These are phyloP conservation scores for Russula vinacea DNA, from an alignment of 768 basidiomycete species.

Conservation along the genomic window DNA sequence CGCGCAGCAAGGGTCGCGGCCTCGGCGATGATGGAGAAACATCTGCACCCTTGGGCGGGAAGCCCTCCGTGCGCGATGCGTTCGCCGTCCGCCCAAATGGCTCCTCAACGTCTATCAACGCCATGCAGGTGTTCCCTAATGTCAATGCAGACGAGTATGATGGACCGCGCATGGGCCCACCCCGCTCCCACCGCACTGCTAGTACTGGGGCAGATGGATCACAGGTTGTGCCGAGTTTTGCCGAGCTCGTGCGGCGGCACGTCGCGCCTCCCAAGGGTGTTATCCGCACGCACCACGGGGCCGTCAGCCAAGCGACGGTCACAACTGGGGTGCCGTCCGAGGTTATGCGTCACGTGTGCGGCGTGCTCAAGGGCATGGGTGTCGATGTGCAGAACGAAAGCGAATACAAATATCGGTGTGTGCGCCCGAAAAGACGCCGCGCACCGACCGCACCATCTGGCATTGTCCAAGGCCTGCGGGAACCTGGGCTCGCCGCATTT, in stretches of 20 bases:
- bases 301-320: conserved; percentile 86
- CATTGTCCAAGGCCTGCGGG: conserved; percentile 46
- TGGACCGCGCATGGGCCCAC: conserved; percentile 20
- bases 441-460: conserved; percentile 27
- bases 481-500: conserved; percentile 65
- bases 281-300: conserved; percentile 84
- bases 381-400: conserved; percentile 84
- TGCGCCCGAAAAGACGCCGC: conserved; percentile 66
- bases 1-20: conserved; percentile 51
- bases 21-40: conserved; percentile 32
- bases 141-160: conserved; percentile 2
- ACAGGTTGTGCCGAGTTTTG: conserved; percentile 28
- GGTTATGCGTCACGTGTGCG: conserved; percentile 81
- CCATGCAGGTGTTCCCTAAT: conserved; percentile 4
- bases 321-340: conserved; percentile 81
- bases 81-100: conserved; percentile 16
- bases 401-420: conserved; percentile 87
- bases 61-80: conserved; percentile 24
- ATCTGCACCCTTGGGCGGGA: conserved; percentile 12
- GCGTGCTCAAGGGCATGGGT: conserved; percentile 84
- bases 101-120: conserved; percentile 24
- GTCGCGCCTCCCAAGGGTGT: conserved; percentile 43
- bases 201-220: conserved; percentile 18
- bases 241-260: conserved; percentile 36
- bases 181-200: conserved; percentile 22